These are phyloP conservation scores for Stemphylium beticola DNA, from an alignment of 2,329 filamentous ascomycete species.

Conservation along the genomic window DNA sequence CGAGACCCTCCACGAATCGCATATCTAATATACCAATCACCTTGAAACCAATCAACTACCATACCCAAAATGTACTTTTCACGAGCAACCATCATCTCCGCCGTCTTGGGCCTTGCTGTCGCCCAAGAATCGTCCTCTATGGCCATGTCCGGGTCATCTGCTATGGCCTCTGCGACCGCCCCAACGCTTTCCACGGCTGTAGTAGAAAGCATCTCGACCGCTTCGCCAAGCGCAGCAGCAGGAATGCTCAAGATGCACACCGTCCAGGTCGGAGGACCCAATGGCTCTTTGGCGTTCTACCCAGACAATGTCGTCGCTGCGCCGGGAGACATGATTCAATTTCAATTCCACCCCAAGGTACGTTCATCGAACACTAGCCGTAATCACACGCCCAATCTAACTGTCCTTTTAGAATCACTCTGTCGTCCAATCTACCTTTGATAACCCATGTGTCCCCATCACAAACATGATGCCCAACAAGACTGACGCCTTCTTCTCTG, in stretches of 20 bases:
- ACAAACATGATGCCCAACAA: slow-evolving; percentile 51
- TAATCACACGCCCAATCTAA: neutral
- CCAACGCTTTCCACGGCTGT: slow-evolving; percentile 2
- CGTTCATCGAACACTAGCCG: neutral
- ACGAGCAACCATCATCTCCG: slow-evolving; percentile 38
- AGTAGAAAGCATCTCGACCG: neutral
- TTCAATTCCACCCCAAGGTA: slow-evolving; percentile 59
- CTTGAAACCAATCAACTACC: slow-evolving; percentile 11
- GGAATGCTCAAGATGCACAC: slow-evolving; percentile 57
- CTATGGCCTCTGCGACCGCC: neutral
- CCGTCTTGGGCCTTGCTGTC: slow-evolving; percentile 38
- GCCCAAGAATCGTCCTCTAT: slow-evolving; percentile 25
- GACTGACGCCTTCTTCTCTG: slow-evolving; percentile 65
- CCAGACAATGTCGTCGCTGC: slow-evolving; percentile 69
- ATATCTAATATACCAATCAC: slow-evolving; percentile 31
- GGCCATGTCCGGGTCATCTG: slow-evolving; percentile 6
- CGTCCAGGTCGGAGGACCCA: slow-evolving; percentile 67
- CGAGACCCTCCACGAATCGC: slow-evolving; percentile 19
- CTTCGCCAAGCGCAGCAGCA: neutral
- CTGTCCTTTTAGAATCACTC: slow-evolving; percentile 68
- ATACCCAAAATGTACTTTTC: slow-evolving; percentile 43
- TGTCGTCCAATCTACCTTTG: slow-evolving; percentile 77
- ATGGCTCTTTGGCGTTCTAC: slow-evolving; percentile 63
- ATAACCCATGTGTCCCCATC: slow-evolving; percentile 71
- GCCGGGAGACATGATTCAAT: slow-evolving; percentile 63